These are phyloP conservation scores for Coniochaeta sp. DNA, from an alignment of 2,329 filamentous ascomycete genomes.

Conservation along the genomic window DNA sequence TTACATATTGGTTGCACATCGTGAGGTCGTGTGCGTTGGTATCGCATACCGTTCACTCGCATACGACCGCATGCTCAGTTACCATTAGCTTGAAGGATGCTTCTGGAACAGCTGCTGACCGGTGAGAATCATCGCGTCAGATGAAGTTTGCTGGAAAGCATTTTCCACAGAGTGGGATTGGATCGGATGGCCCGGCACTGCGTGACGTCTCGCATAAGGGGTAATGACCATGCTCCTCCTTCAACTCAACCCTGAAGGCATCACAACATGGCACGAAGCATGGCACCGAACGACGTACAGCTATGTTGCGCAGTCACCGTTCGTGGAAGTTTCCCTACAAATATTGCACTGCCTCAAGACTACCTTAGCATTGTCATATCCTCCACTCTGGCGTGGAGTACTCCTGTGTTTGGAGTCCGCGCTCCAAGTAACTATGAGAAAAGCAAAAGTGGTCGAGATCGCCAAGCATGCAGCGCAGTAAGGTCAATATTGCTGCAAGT, in stretches of 20 bases:
- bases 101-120: not conserved
- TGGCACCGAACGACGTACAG: not conserved
- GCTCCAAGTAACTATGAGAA: not conserved
- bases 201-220: not conserved
- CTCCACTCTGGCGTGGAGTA: not conserved
- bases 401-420: not conserved
- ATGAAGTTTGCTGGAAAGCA: not conserved
- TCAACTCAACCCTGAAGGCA: not conserved
- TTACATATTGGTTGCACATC: not conserved
- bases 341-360: not conserved
- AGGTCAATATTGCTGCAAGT: constrained; percentile 7
- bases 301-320: not conserved
- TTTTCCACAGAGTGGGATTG: not conserved
- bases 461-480: constrained; percentile 1
- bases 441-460: not conserved
- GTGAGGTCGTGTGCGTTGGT: not conserved
- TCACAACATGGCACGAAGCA: not conserved
- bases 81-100: not conserved
- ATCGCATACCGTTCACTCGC: not conserved
- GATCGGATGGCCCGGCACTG: not conserved
- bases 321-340: not conserved
- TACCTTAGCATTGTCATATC: not conserved
- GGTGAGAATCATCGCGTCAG: not conserved
- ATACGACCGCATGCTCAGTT: not conserved
- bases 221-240: not conserved